phyloP scores from a whole-genome alignment of 139 green algal species.

The Chlamydomonas schloesseri region DNA sequence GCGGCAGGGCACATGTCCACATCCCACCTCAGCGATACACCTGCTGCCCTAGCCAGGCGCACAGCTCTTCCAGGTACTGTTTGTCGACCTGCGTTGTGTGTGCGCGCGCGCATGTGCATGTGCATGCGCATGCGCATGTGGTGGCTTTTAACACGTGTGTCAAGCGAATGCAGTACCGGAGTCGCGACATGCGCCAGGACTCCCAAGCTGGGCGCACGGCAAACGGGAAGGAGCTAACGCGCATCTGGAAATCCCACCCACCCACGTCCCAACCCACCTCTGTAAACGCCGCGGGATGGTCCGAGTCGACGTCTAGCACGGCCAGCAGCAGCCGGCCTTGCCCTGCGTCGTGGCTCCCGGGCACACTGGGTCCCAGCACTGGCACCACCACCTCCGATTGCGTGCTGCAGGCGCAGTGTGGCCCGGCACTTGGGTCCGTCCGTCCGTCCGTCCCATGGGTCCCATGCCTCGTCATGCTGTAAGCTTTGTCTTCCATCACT shows the following conservation, averaged over 20 bases:
- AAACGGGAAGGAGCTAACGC: too few relatives aligned
- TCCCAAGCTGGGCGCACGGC: too few relatives aligned
- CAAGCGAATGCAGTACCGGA: too few relatives aligned
- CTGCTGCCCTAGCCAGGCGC: constrained; percentile 11
- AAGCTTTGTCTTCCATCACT: too few relatives aligned
- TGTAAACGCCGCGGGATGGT: constrained; percentile 50
- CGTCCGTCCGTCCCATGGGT: too few relatives aligned
- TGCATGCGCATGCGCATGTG: background rate
- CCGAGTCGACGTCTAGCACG: constrained; percentile 72
- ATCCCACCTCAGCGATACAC: background rate
- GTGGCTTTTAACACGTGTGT: too few relatives aligned
- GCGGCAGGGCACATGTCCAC: too few relatives aligned
- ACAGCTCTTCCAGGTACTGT: constrained; percentile 18
- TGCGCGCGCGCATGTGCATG: too few relatives aligned
- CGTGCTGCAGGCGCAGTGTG: constrained; percentile 42
- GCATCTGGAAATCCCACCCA: background rate
- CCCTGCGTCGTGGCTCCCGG: too few relatives aligned
- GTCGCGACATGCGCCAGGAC: background rate
- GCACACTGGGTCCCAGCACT: too few relatives aligned
- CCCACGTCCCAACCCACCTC: background rate
- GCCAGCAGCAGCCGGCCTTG: constrained; percentile 53
- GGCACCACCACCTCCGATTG: constrained; percentile 71
- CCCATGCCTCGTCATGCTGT: too few relatives aligned
- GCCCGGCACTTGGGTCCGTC: too few relatives aligned
- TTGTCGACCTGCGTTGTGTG: constrained; percentile 2